A percentile compares a stretch with the other conserved stretches of the same genome.
These are phyloP conservation scores for Ogataea pignaliae DNA, from an alignment of 805 yeast genomes.

Conservation along the genomic window DNA sequence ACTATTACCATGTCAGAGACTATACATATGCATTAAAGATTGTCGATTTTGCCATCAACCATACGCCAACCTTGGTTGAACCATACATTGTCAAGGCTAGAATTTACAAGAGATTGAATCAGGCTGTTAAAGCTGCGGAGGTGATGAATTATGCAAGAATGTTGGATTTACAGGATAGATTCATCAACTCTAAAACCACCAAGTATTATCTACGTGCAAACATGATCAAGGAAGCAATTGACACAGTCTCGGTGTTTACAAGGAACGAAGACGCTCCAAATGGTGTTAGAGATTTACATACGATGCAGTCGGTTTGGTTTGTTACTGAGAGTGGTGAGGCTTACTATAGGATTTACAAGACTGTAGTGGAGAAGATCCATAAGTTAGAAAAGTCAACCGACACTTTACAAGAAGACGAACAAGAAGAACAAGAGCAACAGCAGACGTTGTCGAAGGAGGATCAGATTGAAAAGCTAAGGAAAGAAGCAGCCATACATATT, in stretches of 20 bases:
- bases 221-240: slow-evolving; percentile 67
- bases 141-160: slow-evolving; percentile 66
- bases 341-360: slow-evolving; percentile 55
- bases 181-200: slow-evolving; percentile 81
- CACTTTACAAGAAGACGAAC: slow-evolving; percentile 21
- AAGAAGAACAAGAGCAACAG: slow-evolving; percentile 12
- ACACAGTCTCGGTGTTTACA: slow-evolving; percentile 73
- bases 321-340: slow-evolving; percentile 81
- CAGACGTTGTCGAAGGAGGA: slow-evolving; percentile 21
- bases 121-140: slow-evolving; percentile 55
- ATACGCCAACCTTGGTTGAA: slow-evolving; percentile 84
- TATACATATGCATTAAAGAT: slow-evolving; percentile 49
- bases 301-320: slow-evolving; percentile 92
- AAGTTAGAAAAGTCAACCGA: background rate
- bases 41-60: slow-evolving; percentile 60
- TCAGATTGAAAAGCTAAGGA: slow-evolving; percentile 40
- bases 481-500: slow-evolving; percentile 26
- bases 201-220: slow-evolving; percentile 80
- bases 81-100: slow-evolving; percentile 76
- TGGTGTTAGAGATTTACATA: slow-evolving; percentile 81
- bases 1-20: slow-evolving; percentile 54
- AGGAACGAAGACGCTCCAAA: slow-evolving; percentile 76
- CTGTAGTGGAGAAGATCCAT: slow-evolving; percentile 5
- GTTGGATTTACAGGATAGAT: slow-evolving; percentile 85
- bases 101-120: slow-evolving; percentile 68